These are phyloP conservation scores for Kluyveromyces nonfermentans DNA, from an alignment of 805 yeast genomes.

Conservation along the genomic window DNA sequence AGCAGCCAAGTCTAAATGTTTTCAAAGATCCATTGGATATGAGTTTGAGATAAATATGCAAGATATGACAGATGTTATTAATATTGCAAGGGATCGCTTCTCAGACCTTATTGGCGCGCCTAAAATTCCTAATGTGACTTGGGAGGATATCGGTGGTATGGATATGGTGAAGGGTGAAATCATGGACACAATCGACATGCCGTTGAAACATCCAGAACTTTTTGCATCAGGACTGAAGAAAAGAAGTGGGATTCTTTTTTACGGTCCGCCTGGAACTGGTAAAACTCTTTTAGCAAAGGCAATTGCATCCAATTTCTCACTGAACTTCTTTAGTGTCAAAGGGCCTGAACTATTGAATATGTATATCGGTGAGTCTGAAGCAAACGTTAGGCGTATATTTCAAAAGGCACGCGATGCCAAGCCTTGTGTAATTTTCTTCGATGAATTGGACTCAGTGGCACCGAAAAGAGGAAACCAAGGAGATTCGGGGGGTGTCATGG, in stretches of 20 bases:
- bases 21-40: conserved; percentile 34
- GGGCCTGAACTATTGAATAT: conserved; percentile 95
- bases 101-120: conserved; percentile 97
- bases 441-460: conserved; percentile 95
- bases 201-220: conserved; percentile 83
- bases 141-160: conserved; percentile 97
- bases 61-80: conserved; percentile 56
- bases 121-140: conserved; percentile 82
- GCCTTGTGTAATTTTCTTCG: conserved; percentile 96
- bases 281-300: conserved; percentile 94
- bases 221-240: conserved; percentile 85
- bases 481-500: conserved; percentile 99
- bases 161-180: conserved; percentile 87
- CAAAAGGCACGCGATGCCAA: conserved; percentile 92
- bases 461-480: conserved; percentile 98
- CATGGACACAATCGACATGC: conserved; percentile 92
- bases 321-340: conserved; percentile 91
- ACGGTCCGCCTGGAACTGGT: conserved; percentile 99
- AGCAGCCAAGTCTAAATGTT: conserved; percentile 50
- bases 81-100: conserved; percentile 75
- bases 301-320: conserved; percentile 88
- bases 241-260: conserved; percentile 86
- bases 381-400: conserved; percentile 89
- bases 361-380: conserved; percentile 98
- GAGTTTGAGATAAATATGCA: conserved; percentile 36